A percentile compares a stretch with the other conserved stretches of the same genome.
Conservation (phyloP, 2,329 filamentous ascomycete species). For the Dothideomycetes sp. region DNA sequence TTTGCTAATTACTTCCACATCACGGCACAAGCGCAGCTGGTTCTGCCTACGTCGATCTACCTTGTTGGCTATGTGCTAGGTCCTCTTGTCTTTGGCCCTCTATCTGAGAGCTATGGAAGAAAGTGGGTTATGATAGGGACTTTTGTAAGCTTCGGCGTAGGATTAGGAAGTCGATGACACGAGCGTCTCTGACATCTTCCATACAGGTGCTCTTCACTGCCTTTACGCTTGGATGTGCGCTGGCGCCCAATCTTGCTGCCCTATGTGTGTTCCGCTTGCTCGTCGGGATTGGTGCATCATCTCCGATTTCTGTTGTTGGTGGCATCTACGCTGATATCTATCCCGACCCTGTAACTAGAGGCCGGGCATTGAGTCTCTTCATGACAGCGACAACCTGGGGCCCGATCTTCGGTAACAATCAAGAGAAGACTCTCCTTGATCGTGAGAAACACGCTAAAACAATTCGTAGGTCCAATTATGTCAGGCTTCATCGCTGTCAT, state of each 20-base stretch:
- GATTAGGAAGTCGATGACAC: no score
- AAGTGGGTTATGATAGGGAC: slow-evolving; percentile 41
- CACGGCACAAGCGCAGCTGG: slow-evolving; percentile 34
- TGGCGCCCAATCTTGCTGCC: slow-evolving; percentile 35
- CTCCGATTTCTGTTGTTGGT: slow-evolving; percentile 50
- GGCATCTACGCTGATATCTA: slow-evolving; percentile 59
- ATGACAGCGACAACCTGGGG: no score
- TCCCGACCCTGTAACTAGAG: slow-evolving; percentile 45
- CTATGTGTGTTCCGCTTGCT: slow-evolving; percentile 37
- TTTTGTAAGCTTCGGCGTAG: no score
- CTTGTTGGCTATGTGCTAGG: slow-evolving; percentile 40
- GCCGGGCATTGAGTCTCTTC: slow-evolving; percentile 54
- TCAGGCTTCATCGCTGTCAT: slow-evolving; percentile 54
- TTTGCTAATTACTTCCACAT: slow-evolving; percentile 51
- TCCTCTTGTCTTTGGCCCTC: slow-evolving; percentile 36
- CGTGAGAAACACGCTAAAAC: slow-evolving; percentile 52
- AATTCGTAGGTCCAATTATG: slow-evolving; percentile 56
- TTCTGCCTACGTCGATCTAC: slow-evolving; percentile 43
- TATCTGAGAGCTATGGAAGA: slow-evolving; percentile 38
- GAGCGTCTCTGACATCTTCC: neutral
- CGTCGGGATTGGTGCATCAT: slow-evolving; percentile 35
- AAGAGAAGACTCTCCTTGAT: no score
- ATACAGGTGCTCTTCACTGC: slow-evolving; percentile 30
- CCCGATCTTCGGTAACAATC: no score
- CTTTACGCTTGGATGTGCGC: slow-evolving; percentile 37